Percentiles rank a stretch among this genome's conserved stretches.
Evolutionary conservation across 768 basidiomycete genomes (phyloP).

Genomic region (Lactarius vividus): DNA sequence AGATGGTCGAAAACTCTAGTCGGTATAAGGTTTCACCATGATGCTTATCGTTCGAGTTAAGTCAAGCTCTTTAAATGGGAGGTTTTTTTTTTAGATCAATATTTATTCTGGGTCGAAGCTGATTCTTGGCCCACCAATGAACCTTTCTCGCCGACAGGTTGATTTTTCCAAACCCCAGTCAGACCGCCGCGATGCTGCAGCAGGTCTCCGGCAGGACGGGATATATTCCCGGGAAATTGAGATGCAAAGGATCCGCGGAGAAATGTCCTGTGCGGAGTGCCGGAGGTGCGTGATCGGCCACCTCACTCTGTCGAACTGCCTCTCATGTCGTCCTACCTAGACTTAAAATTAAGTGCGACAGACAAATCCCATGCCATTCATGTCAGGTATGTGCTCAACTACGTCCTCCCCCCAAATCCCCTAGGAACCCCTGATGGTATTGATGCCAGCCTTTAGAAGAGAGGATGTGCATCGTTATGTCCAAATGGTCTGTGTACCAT

Average conservation of each 20-base stretch:
- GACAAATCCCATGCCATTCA: slow-evolving; percentile 75
- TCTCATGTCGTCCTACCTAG: slow-evolving; percentile 37
- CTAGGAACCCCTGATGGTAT: not conserved
- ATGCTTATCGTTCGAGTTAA: slow-evolving; percentile 3
- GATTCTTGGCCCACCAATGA: not conserved
- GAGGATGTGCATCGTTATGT: slow-evolving; percentile 68
- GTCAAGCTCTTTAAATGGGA: slow-evolving; percentile 22
- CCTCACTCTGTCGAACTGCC: slow-evolving; percentile 8
- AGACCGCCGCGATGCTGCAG: slow-evolving; percentile 46
- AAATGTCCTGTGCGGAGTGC: slow-evolving; percentile 81
- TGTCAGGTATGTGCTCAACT: slow-evolving; percentile 51
- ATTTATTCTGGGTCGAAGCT: too few relatives aligned
- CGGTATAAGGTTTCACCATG: slow-evolving; percentile 7
- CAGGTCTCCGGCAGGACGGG: slow-evolving; percentile 50
- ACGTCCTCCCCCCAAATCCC: not conserved
- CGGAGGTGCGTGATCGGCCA: slow-evolving; percentile 56
- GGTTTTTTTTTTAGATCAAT: too few relatives aligned
- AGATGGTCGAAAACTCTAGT: not conserved
- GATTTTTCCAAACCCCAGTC: slow-evolving; percentile 50
- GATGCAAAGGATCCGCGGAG: slow-evolving; percentile 66
- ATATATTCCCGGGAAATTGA: slow-evolving; percentile 66
- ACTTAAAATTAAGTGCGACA: slow-evolving; percentile 81
- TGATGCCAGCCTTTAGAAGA: slow-evolving; percentile 38
- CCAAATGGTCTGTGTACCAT: slow-evolving; percentile 54
- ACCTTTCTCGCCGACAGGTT: slow-evolving; percentile 29